Base-by-base conservation (phyloP, 306 rosid genomes). In the Biancaea sappan region DNA sequence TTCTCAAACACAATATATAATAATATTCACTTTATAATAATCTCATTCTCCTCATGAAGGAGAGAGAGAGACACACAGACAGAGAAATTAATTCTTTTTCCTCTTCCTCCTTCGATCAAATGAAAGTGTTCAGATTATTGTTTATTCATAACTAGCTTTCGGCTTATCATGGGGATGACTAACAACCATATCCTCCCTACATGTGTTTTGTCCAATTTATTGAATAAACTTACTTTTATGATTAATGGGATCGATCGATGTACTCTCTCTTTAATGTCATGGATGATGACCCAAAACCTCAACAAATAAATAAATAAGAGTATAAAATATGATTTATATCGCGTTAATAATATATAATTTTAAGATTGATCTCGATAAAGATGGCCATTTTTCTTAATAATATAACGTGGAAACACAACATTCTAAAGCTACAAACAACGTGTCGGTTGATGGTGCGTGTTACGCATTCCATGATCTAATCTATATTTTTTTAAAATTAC, bases 181-280 rank as follows among this genome's bases (percentile, higher is more conserved):
- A 80, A 73, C 90, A 54, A 84, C 88, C 86, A 77, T 83, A 83
- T 86, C 88, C 80, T 61, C 34, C 54, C 12, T 77, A 75, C 83
- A 73, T 65, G 81, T 77, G 81, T 77, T 86, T 77, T 75, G 28
- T 79, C 68, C 57, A 60, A 79, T 72, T 71, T 72, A n/a, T 73
- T 66, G 53, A 77, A 48, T 28, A 68, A 35, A 40, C 25, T 71
- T 65, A 24, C 8, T 22, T 22, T 73, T 61, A 66, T 60, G 61
- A 52, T 35, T 6, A 81, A 69, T 74, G 76, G 68, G 81, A n/a
- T n/a, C n/a, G n/a, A n/a, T n/a, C n/a, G n/a, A 77, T 75, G 19
- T 32, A 65, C 52, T 43, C 58, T 44, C 79, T 73, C 79, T 72
- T 72, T 76, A 71, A 67, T 82, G 85, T 77, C 83, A 74, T 83